Percentiles rank a stretch among this genome's conserved stretches.
phyloP scores from a whole-genome alignment of 805 yeast species.

The Blastobotrys peoriensis region DNA sequence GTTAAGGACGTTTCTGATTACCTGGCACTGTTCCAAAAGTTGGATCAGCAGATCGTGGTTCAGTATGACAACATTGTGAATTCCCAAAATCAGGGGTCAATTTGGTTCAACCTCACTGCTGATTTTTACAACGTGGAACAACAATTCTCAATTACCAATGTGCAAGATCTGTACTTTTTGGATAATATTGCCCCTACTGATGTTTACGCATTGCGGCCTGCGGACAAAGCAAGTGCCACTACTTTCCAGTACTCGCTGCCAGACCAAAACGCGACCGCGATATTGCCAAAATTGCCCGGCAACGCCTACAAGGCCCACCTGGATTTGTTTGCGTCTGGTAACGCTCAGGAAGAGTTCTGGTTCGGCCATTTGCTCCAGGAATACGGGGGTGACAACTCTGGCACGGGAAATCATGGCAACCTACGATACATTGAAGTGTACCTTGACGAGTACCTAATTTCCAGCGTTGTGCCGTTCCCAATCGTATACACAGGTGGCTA shows the following conservation, averaged over 20 bases:
- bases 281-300: constrained; percentile 29
- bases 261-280: background rate
- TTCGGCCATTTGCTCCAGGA: constrained; percentile 44
- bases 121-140: background rate
- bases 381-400: background rate
- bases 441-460: constrained; percentile 53
- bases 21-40: constrained; percentile 46
- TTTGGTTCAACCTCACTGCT: constrained; percentile 2
- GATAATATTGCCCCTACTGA: background rate
- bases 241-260: background rate
- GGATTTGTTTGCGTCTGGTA: constrained; percentile 66
- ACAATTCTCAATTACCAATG: background rate
- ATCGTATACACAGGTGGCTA: constrained; percentile 77
- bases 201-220: background rate
- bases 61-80: constrained; percentile 58
- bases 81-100: constrained; percentile 30
- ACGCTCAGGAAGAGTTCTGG: constrained; percentile 82
- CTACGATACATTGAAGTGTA: constrained; percentile 59
- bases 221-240: background rate
- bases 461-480: constrained; percentile 62
- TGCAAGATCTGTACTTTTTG: background rate
- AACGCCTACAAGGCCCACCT: constrained; percentile 57
- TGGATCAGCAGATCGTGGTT: constrained; percentile 37
- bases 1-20: constrained; percentile 63
- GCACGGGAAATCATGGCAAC: constrained; percentile 48